Conservation (phyloP, 2,329 filamentous ascomycete species). For the Dothistroma pini region DNA sequence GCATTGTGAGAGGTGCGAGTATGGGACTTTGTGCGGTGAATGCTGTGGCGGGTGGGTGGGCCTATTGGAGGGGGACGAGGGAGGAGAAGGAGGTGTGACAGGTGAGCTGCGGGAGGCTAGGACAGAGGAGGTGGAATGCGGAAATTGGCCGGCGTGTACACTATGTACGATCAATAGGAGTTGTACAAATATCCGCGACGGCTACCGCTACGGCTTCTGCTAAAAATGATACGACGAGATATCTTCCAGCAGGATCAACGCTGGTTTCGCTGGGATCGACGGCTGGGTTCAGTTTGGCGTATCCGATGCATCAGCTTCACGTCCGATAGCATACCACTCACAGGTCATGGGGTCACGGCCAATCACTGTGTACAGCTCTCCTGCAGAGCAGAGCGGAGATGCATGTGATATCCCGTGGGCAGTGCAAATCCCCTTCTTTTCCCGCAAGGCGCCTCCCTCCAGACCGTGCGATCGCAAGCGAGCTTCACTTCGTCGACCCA, state of each 20-base stretch:
- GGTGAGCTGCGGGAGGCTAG: not conserved
- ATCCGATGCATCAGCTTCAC: not conserved
- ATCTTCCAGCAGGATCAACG: not conserved
- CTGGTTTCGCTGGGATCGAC: not conserved
- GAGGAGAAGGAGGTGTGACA: slow-evolving; percentile 11
- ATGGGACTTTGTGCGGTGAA: slow-evolving; percentile 51
- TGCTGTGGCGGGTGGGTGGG: slow-evolving; percentile 49
- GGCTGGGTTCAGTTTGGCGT: not conserved
- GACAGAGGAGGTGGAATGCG: not conserved
- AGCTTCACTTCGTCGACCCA: not conserved
- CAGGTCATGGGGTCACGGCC: no score
- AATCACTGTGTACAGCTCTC: no score
- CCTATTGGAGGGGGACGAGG: slow-evolving; percentile 38
- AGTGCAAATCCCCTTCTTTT: no score
- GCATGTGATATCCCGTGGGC: no score
- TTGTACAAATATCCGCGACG: not conserved
- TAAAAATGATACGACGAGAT: not conserved
- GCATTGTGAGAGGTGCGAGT: slow-evolving; percentile 51
- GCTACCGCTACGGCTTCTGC: not conserved
- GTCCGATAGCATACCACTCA: not conserved
- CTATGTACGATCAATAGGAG: not conserved
- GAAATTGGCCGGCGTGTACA: not conserved
- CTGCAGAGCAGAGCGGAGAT: no score
- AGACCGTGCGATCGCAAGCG: not conserved
- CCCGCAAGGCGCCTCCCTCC: not conserved